phyloP scores from a whole-genome alignment of 495 filamentous ascomycete genomes.

The Daldinia grandis region DNA sequence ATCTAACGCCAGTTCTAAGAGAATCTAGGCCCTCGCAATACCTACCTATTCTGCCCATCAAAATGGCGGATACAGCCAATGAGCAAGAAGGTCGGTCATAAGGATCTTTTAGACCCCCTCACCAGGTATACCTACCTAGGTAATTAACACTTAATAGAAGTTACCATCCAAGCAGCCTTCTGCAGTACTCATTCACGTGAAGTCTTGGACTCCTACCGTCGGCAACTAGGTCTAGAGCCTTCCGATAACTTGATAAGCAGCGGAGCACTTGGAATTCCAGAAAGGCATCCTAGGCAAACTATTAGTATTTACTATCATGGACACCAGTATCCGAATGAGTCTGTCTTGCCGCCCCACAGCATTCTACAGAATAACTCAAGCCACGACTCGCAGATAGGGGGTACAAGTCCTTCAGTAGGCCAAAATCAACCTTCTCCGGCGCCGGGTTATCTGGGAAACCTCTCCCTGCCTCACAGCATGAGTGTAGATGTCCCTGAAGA shows the following conservation, averaged over 20 bases:
- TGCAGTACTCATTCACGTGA: not conserved
- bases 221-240: slow-evolving; percentile 2
- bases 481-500: slow-evolving; percentile 39
- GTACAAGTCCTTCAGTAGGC: not conserved
- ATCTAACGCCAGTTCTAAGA: not conserved
- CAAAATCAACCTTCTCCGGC: not conserved
- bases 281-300: not conserved
- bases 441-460: slow-evolving; percentile 4
- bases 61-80: not conserved
- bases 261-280: not conserved
- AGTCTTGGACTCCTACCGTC: not conserved
- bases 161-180: not conserved
- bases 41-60: not conserved
- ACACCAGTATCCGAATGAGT: not conserved
- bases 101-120: not conserved
- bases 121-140: not conserved
- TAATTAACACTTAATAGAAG: not conserved
- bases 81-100: not conserved
- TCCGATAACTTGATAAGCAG: slow-evolving; percentile 8
- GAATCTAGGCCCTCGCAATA: not conserved
- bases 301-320: not conserved
- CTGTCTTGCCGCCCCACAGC: not conserved
- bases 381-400: not conserved
- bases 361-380: not conserved
- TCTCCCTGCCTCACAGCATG: not conserved